A percentile compares a stretch with the other conserved stretches of the same genome.
These are phyloP conservation scores for Calophaca sinica DNA, from an alignment of 306 rosid species.

Conservation along the genomic window DNA sequence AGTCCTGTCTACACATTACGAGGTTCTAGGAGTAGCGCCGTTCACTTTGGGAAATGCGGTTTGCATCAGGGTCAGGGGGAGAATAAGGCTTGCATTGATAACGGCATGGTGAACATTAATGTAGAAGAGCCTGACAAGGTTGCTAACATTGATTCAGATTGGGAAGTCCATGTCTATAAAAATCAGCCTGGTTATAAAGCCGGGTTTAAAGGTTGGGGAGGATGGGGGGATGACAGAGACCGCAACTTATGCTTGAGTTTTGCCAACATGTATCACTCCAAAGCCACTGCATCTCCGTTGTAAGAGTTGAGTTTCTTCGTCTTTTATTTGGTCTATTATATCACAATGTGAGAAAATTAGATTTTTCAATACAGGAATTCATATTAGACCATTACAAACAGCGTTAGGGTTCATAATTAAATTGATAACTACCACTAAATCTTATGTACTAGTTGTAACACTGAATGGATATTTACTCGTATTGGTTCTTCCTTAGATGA, in stretches of 20 bases:
- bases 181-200: slow-evolving; percentile 89
- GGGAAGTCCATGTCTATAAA: slow-evolving; percentile 67
- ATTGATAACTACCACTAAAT: slow-evolving; percentile 16
- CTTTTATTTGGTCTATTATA: slow-evolving; percentile 8
- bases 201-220: slow-evolving; percentile 98
- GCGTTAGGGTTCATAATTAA: slow-evolving; percentile 39
- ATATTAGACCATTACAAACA: slow-evolving; percentile 39
- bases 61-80: slow-evolving; percentile 97
- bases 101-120: slow-evolving; percentile 65
- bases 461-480: slow-evolving; percentile 39
- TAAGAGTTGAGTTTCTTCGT: slow-evolving; percentile 44
- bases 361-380: slow-evolving; percentile 36
- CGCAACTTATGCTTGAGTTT: slow-evolving; percentile 78
- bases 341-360: slow-evolving; percentile 42
- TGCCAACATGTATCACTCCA: slow-evolving; percentile 70
- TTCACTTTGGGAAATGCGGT: slow-evolving; percentile 96
- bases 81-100: slow-evolving; percentile 70
- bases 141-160: slow-evolving; percentile 69
- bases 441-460: slow-evolving; percentile 45
- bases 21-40: slow-evolving; percentile 88
- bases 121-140: slow-evolving; percentile 67
- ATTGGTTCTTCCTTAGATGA: slow-evolving; percentile 24
- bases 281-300: slow-evolving; percentile 41
- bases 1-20: slow-evolving; percentile 82
- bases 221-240: slow-evolving; percentile 96